Conservation (phyloP, 2,329 filamentous ascomycete genomes). For the Tolypocladium ovalisporum region DNA sequence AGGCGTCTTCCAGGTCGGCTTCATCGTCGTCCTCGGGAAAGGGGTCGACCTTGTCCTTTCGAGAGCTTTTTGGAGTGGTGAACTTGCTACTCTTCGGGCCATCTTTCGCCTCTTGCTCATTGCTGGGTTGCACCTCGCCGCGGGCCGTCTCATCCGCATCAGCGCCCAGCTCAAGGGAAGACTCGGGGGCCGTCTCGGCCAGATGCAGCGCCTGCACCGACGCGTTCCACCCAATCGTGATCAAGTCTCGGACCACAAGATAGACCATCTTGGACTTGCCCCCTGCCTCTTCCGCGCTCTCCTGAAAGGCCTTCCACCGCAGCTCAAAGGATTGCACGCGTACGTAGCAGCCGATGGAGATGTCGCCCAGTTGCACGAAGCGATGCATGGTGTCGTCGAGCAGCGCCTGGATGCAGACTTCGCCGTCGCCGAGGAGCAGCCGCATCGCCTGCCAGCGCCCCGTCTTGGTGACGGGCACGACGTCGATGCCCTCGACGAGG, state of each 20-base stretch:
- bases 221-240: constrained; percentile 37
- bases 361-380: constrained; percentile 32
- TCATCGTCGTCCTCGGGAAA: constrained; percentile 8
- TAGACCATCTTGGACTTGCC: constrained; percentile 24
- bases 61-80: background rate
- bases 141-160: background rate
- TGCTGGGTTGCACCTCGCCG: background rate
- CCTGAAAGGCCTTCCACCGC: constrained; percentile 11
- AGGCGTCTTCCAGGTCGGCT: constrained; percentile 21
- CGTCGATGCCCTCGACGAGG: constrained; percentile 35
- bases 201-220: constrained; percentile 17
- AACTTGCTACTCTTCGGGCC: background rate
- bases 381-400: constrained; percentile 33
- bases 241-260: constrained; percentile 33
- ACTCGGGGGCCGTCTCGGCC: background rate
- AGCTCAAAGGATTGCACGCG: constrained; percentile 30
- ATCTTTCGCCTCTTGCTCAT: background rate
- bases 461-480: constrained; percentile 20
- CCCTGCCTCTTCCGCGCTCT: background rate
- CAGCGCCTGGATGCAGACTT: constrained; percentile 43
- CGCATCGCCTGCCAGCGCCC: constrained; percentile 32
- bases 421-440: constrained; percentile 40
- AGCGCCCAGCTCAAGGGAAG: background rate
- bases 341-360: constrained; percentile 38
- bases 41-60: background rate